Evolutionary conservation across 176 grass and related monocot species (phyloP), one percentile per base, ranked within the genome.

Genomic region (Hordeum vulgare): DNA sequence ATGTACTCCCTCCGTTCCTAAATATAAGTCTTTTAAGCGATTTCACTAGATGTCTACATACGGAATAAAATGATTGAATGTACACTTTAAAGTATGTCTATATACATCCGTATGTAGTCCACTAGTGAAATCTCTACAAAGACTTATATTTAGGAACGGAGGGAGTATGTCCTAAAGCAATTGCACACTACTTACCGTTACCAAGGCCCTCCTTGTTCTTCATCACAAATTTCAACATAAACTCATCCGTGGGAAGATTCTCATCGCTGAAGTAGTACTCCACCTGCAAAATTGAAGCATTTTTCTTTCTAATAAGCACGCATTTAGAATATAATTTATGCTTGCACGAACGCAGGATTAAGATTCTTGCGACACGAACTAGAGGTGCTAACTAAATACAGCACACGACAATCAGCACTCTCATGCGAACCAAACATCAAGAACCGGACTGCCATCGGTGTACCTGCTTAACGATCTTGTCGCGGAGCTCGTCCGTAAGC

Each of bases 191-290:
- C 83, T 81, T 86, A 99, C 97, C 91, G 89, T 81, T 86, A 99
- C 97, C 91, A 90, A 87, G 96, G 15, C 91, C 97, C 1, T 88
- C 53, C 81, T 90, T 93, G 56, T 93, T 84, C 75, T 92, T 99
- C 71, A 92, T 99, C 77, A 92, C 75, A 59, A 62, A 89, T 71
- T 90, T 96, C 81, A 96, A 85, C 73, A 94, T 14, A 76, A 86
- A 97, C 36, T 92, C 87, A 40, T 99, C 96, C 0, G 87, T 87
- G 11, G 93, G 91, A 61, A 99, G 85, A 82, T 99, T 99, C 74
- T 94, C 97, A 77, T 99, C 91, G 57, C 97, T 90, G 57, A 99
- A 92, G 87, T 99, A 99, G 86, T 94, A 99, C 33, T 99, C 97
- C 24, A 99, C 93, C 93, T 92, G 84, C 59, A 93, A 89, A 36